A percentile compares a stretch with the other conserved stretches of the same genome.
Evolutionary conservation across 345 rosid genomes (phyloP).

Genomic region (Leavenworthia alabamica): DNA sequence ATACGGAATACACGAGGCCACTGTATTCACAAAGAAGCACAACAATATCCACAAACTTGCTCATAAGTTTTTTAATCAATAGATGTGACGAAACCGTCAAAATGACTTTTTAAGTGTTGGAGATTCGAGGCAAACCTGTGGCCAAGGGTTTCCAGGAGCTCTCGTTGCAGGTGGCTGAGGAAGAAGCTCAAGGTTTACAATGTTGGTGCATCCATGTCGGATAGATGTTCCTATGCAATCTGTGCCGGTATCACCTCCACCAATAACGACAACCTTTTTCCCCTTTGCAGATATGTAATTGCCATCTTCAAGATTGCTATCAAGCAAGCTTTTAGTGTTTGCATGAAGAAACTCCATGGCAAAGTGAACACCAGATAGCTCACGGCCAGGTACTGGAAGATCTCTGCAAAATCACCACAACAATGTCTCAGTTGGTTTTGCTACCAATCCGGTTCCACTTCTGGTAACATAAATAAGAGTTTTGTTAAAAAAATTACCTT

Average conservation of each 20-base stretch:
- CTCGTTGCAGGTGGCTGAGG: constrained; percentile 80
- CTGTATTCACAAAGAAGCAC: constrained; percentile 35
- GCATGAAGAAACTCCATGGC: constrained; percentile 98
- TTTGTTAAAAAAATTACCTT: constrained; percentile 37
- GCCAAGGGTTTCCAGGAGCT: constrained; percentile 99
- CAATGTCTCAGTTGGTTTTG: neutral
- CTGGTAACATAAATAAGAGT: neutral
- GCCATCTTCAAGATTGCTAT: constrained; percentile 72
- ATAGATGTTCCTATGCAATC: constrained; percentile 98
- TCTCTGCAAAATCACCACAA: constrained; percentile 56
- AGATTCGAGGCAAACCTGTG: constrained; percentile 54
- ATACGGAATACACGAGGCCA: constrained; percentile 96
- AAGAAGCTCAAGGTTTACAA: constrained; percentile 87
- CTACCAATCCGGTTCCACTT: neutral
- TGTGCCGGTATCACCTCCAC: constrained; percentile 99
- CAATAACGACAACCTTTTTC: constrained; percentile 91
- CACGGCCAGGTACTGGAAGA: constrained; percentile 90
- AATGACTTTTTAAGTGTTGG: neutral
- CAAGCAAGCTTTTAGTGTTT: constrained; percentile 97
- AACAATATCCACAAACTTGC: neutral
- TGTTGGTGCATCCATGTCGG: constrained; percentile 77
- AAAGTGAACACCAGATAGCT: constrained; percentile 83
- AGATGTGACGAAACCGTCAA: neutral
- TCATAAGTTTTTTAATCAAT: neutral
- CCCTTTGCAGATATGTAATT: constrained; percentile 85